These are phyloP conservation scores for Paxillus ammoniavirescens DNA, from an alignment of 768 basidiomycete species.

Conservation along the genomic window DNA sequence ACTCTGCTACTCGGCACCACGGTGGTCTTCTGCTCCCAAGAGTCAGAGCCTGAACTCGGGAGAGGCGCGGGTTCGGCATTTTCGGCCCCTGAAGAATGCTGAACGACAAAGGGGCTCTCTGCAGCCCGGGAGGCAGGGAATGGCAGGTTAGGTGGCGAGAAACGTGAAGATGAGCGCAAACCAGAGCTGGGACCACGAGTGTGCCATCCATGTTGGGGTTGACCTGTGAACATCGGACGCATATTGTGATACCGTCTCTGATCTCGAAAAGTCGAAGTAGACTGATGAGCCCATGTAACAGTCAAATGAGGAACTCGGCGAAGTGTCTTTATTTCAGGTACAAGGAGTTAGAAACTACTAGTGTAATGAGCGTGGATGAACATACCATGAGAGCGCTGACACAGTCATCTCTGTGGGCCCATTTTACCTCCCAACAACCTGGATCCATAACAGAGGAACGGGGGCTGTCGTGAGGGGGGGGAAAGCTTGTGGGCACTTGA, in stretches of 20 bases:
- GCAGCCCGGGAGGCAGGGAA: constrained; percentile 10
- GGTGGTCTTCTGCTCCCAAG: constrained; percentile 14
- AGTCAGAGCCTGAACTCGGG: constrained; percentile 1
- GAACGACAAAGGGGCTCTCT: not conserved
- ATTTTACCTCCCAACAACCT: constrained; percentile 76
- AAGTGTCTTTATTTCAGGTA: constrained; percentile 48
- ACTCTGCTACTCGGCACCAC: constrained; percentile 2
- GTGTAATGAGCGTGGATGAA: not conserved
- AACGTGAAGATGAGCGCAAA: constrained; percentile 12
- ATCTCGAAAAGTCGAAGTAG: constrained; percentile 19
- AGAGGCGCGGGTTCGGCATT: not conserved
- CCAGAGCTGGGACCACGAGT: constrained; percentile 4
- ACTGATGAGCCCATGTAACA: constrained; percentile 80
- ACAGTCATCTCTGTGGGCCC: constrained; percentile 74
- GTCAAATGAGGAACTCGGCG: constrained; percentile 68
- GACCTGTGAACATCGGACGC: constrained; percentile 8
- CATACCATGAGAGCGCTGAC: constrained; percentile 68
- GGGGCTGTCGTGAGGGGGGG: constrained; percentile 55
- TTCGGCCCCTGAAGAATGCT: not conserved
- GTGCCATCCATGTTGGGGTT: constrained; percentile 18
- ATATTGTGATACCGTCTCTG: constrained; percentile 11
- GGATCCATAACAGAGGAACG: constrained; percentile 56
- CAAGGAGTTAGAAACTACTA: constrained; percentile 3
- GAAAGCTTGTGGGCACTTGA: constrained; percentile 25
- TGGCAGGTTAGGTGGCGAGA: constrained; percentile 17